Conservation (phyloP, 176 grass and related monocot species). For the Paspalum notatum region DNA sequence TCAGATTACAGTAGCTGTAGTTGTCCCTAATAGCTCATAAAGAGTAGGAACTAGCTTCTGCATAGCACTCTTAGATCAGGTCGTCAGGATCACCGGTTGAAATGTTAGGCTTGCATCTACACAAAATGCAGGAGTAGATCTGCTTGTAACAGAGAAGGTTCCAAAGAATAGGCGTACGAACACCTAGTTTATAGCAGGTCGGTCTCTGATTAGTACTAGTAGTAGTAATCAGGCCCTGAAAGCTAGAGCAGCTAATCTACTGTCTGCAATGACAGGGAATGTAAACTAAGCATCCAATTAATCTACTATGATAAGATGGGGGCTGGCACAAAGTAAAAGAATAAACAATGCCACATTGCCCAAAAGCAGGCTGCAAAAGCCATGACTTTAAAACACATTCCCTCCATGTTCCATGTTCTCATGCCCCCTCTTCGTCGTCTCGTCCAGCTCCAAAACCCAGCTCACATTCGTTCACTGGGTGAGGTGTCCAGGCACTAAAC, state of each 20-base stretch:
- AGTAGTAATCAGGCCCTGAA: slow-evolving; percentile 11
- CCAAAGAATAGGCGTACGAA: slow-evolving; percentile 38
- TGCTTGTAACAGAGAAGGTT: slow-evolving; percentile 44
- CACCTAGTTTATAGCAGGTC: slow-evolving; percentile 41
- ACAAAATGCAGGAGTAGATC: neutral
- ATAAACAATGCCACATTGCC: slow-evolving; percentile 32
- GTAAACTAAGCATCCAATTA: slow-evolving; percentile 45
- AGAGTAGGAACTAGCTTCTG: slow-evolving; percentile 8
- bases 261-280: slow-evolving; percentile 48
- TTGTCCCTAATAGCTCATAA: neutral
- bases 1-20: neutral
- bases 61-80: slow-evolving; percentile 12
- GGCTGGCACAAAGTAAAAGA: slow-evolving; percentile 46
- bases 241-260: slow-evolving; percentile 37
- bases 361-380: slow-evolving; percentile 60
- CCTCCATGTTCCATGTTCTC: slow-evolving; percentile 91
- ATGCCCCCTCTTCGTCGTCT: slow-evolving; percentile 17
- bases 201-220: slow-evolving; percentile 36
- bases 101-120: neutral
- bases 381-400: slow-evolving; percentile 74
- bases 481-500: slow-evolving; percentile 51
- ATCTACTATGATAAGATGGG: slow-evolving; percentile 28
- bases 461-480: slow-evolving; percentile 47
- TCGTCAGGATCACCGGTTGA: slow-evolving; percentile 1
- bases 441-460: slow-evolving; percentile 35